Base-by-base conservation (phyloP, 1,284 basidiomycete species). In the Papiliotrema nemorosa region DNA sequence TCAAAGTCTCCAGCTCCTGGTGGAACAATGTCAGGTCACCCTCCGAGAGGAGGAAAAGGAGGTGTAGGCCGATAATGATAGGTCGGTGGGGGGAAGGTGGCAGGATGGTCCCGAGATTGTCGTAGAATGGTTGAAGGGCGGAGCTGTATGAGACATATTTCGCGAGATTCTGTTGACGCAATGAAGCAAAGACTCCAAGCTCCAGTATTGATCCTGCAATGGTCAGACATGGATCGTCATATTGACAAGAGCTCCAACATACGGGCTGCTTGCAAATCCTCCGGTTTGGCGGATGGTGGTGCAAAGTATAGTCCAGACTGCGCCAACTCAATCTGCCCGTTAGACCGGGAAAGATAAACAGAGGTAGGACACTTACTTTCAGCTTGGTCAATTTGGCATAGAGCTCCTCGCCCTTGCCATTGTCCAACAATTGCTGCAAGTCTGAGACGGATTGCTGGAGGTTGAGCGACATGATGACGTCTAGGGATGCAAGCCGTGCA, bases 11-110 rank as follows among this genome's bases (percentile, higher is more conserved):
- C 52, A 99, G 83, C n/a, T 90, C 86, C n/a, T 91, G 96, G 73
- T 99, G 96, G 79, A 98, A 98, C 68, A 94, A 88, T 37, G 94
- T 90, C 69, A 97, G 96, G 67, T 90, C 85, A 75, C 97, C 97
- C 73, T 94, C 90, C 1, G 90, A 91, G 58, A 99, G 84, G 54
- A 97, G 83, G 24, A 90, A 88, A 60, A 98, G 87, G 67, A 99
- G 86, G 67, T 94, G 87, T 22, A 99, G 83, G 1, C 94, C 93
- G 44, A 91, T 84, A 51, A 97, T 84, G 42, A 93, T 84, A 59
- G 85, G 87, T 77, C 94, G 87, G 71, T 87, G 85, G 53, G 84
- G 81, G 10, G 94, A 97, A 2, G 82, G 81, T 0, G 90, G 85
- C 20, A 97, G 83, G 49, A 80, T 75, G 29, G 82, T 78, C 10